Conservation (phyloP, 805 yeast species). For the Metschnikowia noctiluminum region DNA sequence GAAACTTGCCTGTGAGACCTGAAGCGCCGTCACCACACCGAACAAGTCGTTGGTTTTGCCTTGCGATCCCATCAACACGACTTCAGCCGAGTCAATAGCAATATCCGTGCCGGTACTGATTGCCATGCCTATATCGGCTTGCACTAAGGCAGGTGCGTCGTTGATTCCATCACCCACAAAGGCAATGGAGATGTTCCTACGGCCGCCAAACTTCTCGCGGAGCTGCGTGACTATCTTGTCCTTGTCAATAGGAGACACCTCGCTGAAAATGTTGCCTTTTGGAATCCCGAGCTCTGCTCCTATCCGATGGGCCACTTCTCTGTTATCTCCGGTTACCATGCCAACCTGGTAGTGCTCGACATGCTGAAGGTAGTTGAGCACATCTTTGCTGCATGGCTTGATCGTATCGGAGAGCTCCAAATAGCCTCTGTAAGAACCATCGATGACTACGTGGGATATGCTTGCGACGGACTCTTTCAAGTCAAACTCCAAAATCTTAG, state of each 20-base stretch:
- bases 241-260: slow-evolving; percentile 61
- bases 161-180: slow-evolving; percentile 98
- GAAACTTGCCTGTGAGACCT: slow-evolving; percentile 69
- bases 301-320: slow-evolving; percentile 56
- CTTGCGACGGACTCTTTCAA: slow-evolving; percentile 36
- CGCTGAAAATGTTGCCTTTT: slow-evolving; percentile 61
- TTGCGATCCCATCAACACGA: slow-evolving; percentile 58
- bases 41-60: slow-evolving; percentile 31
- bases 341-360: slow-evolving; percentile 60
- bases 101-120: slow-evolving; percentile 92
- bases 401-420: slow-evolving; percentile 66
- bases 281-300: slow-evolving; percentile 70
- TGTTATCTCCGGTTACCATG: slow-evolving; percentile 87
- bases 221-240: slow-evolving; percentile 59
- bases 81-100: slow-evolving; percentile 95
- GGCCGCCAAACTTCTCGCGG: slow-evolving; percentile 42
- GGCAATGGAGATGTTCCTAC: slow-evolving; percentile 49
- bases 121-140: slow-evolving; percentile 87
- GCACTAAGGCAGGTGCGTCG: slow-evolving; percentile 93
- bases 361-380: slow-evolving; percentile 51
- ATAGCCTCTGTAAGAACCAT: slow-evolving; percentile 58
- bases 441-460: slow-evolving; percentile 53
- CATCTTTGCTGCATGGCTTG: slow-evolving; percentile 60
- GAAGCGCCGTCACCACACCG: slow-evolving; percentile 60
- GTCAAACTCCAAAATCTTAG: slow-evolving; percentile 10